Evolutionary conservation across 2,329 filamentous ascomycete species (phyloP), one percentile per base, ranked within the genome.

Genomic region (Cercospora janseana): DNA sequence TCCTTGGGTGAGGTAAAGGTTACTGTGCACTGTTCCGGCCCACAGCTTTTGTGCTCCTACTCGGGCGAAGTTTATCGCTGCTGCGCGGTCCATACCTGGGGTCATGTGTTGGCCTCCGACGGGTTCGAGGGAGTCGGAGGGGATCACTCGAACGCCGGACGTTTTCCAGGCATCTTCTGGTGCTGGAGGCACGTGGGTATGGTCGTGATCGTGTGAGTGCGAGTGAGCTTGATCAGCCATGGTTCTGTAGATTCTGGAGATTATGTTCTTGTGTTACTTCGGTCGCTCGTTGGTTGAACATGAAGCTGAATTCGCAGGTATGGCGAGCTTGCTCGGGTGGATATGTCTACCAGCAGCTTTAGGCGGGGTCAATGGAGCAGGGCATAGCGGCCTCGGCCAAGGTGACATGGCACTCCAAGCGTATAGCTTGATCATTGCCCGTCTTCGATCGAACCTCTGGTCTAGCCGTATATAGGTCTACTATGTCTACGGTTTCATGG

Each of bases 11-110:
- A 35, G 10, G 3, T 35, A 24, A 6, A 16, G 38, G 23, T 44
- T 23, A 44, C 41, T 47, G 32, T 35, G 21, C 16, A 75, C 72
- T 2, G 72, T 74, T 0, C 72, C 72, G 4, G 72, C 72, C 72
- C 72, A 75, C 18, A 75, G 62, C 48, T 72, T 73, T 52, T 73
- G 66, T 0, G 72, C 72, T 12, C 72, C 72, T 1, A 69, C 68
- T 3, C 72, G 64, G 0, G 71, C 72, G 46, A 72, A 67, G 58
- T 72, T 73, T 52, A 75, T 69, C 2, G 72, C 72, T n/a, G 71
- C 70, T 15, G 67, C 66, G 6, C 72, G 67, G 47, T 69, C 65
- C 72, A 74, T 75, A 43, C 71, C 70, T 18, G 70, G 70, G 4
- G 72, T 75, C 49, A 60, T 8, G 70, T 75, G 58, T 72, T 71